A percentile compares a stretch with the other conserved stretches of the same genome.
Conservation (phyloP, 2,329 filamentous ascomycete genomes). For the Aspergillus niger region DNA sequence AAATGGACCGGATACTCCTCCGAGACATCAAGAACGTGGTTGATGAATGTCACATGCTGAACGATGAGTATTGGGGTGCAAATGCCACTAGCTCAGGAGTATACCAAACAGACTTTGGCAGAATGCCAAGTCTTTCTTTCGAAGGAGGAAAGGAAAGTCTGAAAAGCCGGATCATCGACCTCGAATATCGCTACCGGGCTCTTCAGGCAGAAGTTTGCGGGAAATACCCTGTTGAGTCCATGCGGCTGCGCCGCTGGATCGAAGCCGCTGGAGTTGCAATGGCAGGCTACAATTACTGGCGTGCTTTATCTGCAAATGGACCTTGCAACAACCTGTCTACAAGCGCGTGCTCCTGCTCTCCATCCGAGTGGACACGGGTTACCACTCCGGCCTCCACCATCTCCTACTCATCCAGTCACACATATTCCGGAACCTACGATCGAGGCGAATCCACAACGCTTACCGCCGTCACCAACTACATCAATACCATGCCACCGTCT, state of each 20-base stretch:
- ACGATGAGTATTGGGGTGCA: slow-evolving; percentile 1
- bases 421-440: neutral
- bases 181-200: neutral
- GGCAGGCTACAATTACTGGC: slow-evolving; percentile 9
- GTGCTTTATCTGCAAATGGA: neutral
- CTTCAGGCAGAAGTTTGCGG: neutral
- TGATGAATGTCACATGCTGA: neutral
- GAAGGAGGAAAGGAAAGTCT: neutral
- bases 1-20: neutral
- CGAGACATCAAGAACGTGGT: neutral
- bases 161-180: neutral
- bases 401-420: neutral
- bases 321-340: neutral
- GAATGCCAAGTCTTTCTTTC: neutral
- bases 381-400: neutral
- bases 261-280: neutral
- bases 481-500: neutral
- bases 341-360: neutral
- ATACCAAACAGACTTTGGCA: neutral
- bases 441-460: neutral
- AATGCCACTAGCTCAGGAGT: neutral
- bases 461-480: slow-evolving; percentile 5
- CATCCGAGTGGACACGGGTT: neutral
- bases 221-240: slow-evolving; percentile 2
- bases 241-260: slow-evolving; percentile 5